Base-by-base conservation (phyloP, 1,139 yeast genomes). In the Pichiaceae sp. region DNA sequence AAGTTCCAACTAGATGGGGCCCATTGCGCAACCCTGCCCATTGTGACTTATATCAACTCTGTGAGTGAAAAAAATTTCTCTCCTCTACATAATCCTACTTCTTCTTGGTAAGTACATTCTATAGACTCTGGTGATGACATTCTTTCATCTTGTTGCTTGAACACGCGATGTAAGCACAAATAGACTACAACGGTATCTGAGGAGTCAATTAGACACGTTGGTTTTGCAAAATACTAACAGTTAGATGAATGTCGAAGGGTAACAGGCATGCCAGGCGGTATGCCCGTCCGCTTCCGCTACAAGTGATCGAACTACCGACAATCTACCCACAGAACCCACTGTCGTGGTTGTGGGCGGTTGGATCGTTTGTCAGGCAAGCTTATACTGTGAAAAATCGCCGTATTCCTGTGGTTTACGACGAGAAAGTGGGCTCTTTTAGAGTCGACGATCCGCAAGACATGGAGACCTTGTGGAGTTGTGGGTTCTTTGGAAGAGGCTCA, bases 161-260 rank as follows among this genome's bases (percentile, higher is more conserved):
- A 29, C 38, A 47, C 39, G 36, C 38, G 37, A 38, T 46, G 48
- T 45, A 38, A 46, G 49, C 34, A 40, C 38, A 81, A 78, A 48
- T 75, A 79, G 96, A 89, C 97, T 87, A 87, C 96, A 87, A 87
- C 97, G 97, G 97, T 87, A 87, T 87, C 97, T 87, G 97, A 87
- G 43, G 57, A 18, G 6, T 17, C 14, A 17, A 11, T 21, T 27
- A 7, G 7, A 16, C 7, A 6, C 17, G 12, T 29, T 29, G 18
- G 11, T 17, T 34, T 14, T 32, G 4, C 26, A 4, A 8, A 25
- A 8, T 8, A 25, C 28, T 15, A 15, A 25, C 24, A 21, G 17
- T 24, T 24, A 11, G 11, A 24, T 21, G 14, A 7, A 34, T 34
- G 36, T 29, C 36, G 15, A 18, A 21, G 9, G 17, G 18, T 21